phyloP scores from a whole-genome alignment of 495 filamentous ascomycete genomes.

The Echria macrotheca region DNA sequence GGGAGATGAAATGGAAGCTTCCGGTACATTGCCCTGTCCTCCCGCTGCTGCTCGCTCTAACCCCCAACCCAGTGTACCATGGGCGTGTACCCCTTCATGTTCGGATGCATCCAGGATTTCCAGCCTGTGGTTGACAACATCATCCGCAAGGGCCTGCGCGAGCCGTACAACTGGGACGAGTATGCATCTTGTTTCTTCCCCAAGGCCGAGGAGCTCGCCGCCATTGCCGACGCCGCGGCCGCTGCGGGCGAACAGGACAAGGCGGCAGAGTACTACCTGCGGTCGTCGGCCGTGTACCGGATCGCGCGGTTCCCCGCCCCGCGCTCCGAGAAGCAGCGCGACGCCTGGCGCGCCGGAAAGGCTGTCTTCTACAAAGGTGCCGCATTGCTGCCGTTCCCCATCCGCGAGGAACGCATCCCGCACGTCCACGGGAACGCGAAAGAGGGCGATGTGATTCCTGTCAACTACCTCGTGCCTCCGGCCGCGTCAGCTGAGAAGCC shows the following conservation, averaged over 20 bases:
- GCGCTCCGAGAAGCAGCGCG: constrained; percentile 40
- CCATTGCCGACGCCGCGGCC: constrained; percentile 42
- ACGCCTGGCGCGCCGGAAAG: constrained; percentile 59
- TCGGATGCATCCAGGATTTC: constrained; percentile 58
- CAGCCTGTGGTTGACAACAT: constrained; percentile 56
- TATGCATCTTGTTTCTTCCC: constrained; percentile 61
- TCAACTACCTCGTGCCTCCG: constrained; percentile 55
- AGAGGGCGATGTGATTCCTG: constrained; percentile 40
- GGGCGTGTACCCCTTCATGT: constrained; percentile 73
- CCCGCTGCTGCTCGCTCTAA: background rate
- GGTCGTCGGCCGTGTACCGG: constrained; percentile 62
- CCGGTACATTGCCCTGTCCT: constrained; percentile 36
- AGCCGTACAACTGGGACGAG: constrained; percentile 35
- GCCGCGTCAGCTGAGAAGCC: constrained; percentile 21
- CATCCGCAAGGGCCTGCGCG: constrained; percentile 37
- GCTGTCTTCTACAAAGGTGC: constrained; percentile 28
- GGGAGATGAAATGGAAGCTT: constrained; percentile 71
- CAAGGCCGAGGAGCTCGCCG: constrained; percentile 48
- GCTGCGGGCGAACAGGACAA: constrained; percentile 35
- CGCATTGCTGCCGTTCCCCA: constrained; percentile 42
- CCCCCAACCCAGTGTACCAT: constrained; percentile 27
- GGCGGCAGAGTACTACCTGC: constrained; percentile 57
- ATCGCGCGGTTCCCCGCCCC: constrained; percentile 58
- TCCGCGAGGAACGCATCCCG: constrained; percentile 52
- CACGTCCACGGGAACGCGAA: constrained; percentile 39